Percentiles rank a stretch among this genome's conserved stretches.
Evolutionary conservation across 495 filamentous ascomycete species (phyloP).

Genomic region (Hypoxylon lenormandii): DNA sequence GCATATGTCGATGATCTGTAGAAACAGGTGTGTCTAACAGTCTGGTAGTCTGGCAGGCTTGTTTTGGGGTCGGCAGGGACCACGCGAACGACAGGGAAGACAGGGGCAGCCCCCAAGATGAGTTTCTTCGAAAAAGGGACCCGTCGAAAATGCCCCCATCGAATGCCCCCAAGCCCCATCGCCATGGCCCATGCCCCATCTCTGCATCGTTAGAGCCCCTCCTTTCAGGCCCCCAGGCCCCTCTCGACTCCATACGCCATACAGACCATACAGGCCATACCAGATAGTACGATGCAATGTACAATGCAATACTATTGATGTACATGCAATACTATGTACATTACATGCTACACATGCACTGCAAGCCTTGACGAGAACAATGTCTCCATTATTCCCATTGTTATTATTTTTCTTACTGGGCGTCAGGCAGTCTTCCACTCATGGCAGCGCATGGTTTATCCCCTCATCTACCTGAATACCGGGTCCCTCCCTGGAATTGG

Average conservation of each 20-base stretch:
- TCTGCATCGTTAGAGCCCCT: conserved; percentile 17
- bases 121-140: too few species aligned
- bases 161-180: too few species aligned
- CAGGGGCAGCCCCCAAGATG: conserved; percentile 1
- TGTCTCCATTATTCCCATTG: conserved; percentile 31
- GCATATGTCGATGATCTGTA: neutral
- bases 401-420: neutral
- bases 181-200: too few species aligned
- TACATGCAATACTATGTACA: too few species aligned
- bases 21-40: too few species aligned
- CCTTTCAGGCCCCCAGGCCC: neutral
- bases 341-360: too few species aligned
- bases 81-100: conserved; percentile 16
- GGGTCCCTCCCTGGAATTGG: conserved; percentile 35
- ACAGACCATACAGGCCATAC: too few species aligned
- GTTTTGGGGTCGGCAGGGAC: conserved; percentile 15
- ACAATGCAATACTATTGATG: conserved; percentile 25
- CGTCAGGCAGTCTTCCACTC: conserved; percentile 20
- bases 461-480: conserved; percentile 48
- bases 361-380: conserved; percentile 19
- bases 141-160: too few species aligned
- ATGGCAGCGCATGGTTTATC: conserved; percentile 38
- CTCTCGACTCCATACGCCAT: neutral
- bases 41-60: neutral
- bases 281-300: conserved; percentile 20